phyloP scores from a whole-genome alignment of 2,329 filamentous ascomycete genomes.

The Colletotrichum liaoningense region DNA sequence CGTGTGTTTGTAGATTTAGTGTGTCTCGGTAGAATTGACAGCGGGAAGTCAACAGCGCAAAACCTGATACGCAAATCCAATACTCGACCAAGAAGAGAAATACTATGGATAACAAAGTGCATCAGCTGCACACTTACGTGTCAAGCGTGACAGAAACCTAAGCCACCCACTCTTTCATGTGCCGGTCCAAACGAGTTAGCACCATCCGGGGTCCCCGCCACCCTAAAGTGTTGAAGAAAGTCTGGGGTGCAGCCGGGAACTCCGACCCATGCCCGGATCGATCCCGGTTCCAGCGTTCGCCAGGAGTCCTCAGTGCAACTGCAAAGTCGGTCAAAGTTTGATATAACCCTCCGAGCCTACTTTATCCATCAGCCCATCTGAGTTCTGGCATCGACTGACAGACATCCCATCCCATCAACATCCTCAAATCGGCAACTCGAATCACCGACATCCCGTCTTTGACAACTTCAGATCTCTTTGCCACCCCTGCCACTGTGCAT shows the following conservation, averaged over 20 bases:
- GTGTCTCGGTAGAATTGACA: slow-evolving; percentile 9
- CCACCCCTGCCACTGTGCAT: slow-evolving; percentile 8
- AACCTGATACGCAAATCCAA: background rate
- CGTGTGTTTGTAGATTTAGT: background rate
- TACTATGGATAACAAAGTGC: background rate
- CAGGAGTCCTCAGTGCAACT: background rate
- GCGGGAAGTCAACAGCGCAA: background rate
- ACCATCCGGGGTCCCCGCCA: slow-evolving; percentile 30
- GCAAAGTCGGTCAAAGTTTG: slow-evolving; percentile 22
- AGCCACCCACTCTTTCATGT: background rate
- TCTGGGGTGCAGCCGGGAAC: slow-evolving; percentile 32
- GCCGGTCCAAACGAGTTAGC: slow-evolving; percentile 13
- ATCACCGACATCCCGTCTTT: slow-evolving; percentile 22
- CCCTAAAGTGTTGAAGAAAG: slow-evolving; percentile 13
- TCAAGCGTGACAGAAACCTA: slow-evolving; percentile 9
- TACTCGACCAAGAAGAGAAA: background rate
- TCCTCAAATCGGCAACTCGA: slow-evolving; percentile 15
- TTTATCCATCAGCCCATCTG: background rate
- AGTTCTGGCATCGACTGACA: background rate
- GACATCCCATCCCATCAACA: background rate
- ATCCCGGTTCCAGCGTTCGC: slow-evolving; percentile 18
- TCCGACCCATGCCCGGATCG: slow-evolving; percentile 21
- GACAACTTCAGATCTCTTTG: background rate
- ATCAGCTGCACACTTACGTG: slow-evolving; percentile 9
- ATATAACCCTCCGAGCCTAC: slow-evolving; percentile 26